Evolutionary conservation across 805 yeast species (phyloP).

Genomic region (Metschnikowia henanensis): DNA sequence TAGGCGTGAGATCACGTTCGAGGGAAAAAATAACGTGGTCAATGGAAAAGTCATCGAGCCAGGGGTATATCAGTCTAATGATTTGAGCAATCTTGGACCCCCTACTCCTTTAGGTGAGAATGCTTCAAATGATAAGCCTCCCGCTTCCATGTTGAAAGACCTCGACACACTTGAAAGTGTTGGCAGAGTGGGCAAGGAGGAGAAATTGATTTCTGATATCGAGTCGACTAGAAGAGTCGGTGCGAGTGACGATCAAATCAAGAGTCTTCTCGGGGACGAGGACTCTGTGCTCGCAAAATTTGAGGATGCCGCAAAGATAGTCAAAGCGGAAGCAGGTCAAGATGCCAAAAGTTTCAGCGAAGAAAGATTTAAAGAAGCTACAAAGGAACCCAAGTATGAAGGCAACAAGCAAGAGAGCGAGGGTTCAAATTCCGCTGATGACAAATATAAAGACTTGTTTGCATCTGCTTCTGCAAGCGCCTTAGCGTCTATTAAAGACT

Average conservation of each 20-base stretch:
- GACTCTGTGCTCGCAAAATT: no score
- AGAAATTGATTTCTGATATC: neutral
- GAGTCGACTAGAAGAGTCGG: neutral
- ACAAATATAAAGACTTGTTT: neutral
- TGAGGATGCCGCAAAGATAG: neutral
- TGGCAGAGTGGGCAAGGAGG: neutral
- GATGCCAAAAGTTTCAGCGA: neutral
- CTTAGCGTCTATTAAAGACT: neutral
- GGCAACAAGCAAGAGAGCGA: neutral
- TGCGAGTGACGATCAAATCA: no score
- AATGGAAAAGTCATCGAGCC: neutral
- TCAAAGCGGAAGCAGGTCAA: neutral
- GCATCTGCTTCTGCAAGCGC: neutral
- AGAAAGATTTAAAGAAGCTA: neutral
- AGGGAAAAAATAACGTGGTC: neutral
- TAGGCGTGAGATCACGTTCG: neutral
- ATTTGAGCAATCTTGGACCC: neutral
- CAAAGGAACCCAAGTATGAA: neutral
- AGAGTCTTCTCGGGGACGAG: no score
- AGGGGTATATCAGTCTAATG: neutral
- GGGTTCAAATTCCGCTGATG: neutral
- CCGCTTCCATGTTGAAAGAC: neutral
- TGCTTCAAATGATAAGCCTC: neutral
- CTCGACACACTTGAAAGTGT: neutral
- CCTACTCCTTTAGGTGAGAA: neutral